Base-by-base conservation (phyloP, 2,329 filamentous ascomycete genomes). In the Fusarium xylarioides region DNA sequence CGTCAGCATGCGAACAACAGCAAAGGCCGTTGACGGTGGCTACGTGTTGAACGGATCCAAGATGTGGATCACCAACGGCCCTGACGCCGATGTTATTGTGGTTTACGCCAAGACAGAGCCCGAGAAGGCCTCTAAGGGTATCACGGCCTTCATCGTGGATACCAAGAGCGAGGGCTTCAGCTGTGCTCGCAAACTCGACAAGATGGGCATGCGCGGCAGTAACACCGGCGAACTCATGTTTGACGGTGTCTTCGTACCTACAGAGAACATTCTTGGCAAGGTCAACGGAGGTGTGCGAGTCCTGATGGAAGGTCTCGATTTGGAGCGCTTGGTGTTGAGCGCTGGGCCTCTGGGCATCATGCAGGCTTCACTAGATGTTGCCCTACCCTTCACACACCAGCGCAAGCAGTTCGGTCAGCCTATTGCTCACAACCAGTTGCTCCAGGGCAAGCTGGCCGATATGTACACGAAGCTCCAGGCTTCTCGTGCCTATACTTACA, bases 31-130 rank as follows among this genome's bases (percentile, higher is more conserved):
- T 16, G 93, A 96, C 77, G 95, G 95, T 40, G 95, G 95, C 34
- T 98, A 93, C 81, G 71, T 95, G 26, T 85, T 99, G 62, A 94
- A 95, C 79, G 95, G 95, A 37, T 93, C 92, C 68, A 98, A 99
- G 87, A 98, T 98, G 95, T 99, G 95, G 95, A 99, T 99, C 81
- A 99, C 95, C 70, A 99, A 99, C 83, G 94, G 95, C 9, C 95
- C 95, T 2, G 95, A 98, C 80, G 96, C 96, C n/a, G 90, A 97
- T 81, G 87, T 92, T 46, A 91, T 98, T 62, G 91, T 99, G 61
- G 95, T 99, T n/a, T 99, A 99, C 82, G 95, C 95, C 60, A 98
- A 98, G 86, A 98, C 95, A 2, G 88, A 91, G 65, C 95, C 95
- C 2, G 88, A 91, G 18, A 91, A 89, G 68, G 94, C 86, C 4